Evolutionary conservation across 2,329 filamentous ascomycete genomes (phyloP), one percentile per base, ranked within the genome.

Genomic region (Aureobasidium musti): DNA sequence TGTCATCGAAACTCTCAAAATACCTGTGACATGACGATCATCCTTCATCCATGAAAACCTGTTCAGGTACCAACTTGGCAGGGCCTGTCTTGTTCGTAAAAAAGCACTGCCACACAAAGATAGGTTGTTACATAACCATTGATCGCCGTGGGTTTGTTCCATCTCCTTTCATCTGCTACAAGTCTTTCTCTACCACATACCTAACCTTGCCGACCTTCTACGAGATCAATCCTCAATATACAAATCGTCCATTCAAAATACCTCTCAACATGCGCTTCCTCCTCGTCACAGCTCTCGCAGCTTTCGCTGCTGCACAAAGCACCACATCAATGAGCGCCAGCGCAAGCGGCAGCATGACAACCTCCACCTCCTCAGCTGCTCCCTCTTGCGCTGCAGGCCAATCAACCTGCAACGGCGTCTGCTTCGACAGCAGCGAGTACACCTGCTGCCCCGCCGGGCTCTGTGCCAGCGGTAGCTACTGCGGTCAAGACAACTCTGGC

Each of bases 401-500:
- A n/a, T 52, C 41, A 13, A 66, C 53, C 41, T 66, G 64, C 64
- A 59, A 66, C 45, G 64, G 64, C 13, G 64, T 66, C 11, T 66
- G 64, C 54, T 66, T 41, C 53, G 53, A 59, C 28, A 50, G 41
- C 53, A 50, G 23, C 39, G 45, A 52, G 6, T 60, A 52, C 64
- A 53, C 45, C 54, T 66, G 64, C 64, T 66, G 64, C 26, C 28
- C 64, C 4, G 28, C 64, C 11, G 64, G 64, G 1, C 54, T 66
- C 17, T 66, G 64, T 35, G 64, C 64, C 23, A 43, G 41, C 23
- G 64, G 54, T 13, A 60, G 45, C 64, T 66, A 66, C 53, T 66
- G 64, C 45, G 64, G 64, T 23, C 52, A 59, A 59, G 64, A 66
- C 45, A 41, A 8, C 33, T 35, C 39, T 10, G 64, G 64, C 43